A percentile compares a stretch with the other conserved stretches of the same genome.
phyloP scores from a whole-genome alignment of 2,329 filamentous ascomycete species.

The Ophiostoma australiae region DNA sequence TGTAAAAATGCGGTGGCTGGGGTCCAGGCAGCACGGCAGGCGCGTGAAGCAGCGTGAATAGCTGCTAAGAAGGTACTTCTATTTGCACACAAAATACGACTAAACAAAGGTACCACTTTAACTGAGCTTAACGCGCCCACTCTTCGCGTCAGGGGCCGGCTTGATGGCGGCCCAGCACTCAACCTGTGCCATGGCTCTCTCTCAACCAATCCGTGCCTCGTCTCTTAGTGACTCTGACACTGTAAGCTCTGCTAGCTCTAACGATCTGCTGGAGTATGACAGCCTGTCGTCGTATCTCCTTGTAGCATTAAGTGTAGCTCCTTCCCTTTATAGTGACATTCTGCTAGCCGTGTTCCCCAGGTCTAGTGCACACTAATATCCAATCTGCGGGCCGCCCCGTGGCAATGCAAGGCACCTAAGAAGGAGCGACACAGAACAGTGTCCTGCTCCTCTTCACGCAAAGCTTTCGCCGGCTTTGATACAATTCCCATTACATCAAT shows the following conservation, averaged over 20 bases:
- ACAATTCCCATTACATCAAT: not conserved
- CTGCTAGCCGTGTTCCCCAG: not conserved
- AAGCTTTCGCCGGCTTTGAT: not conserved
- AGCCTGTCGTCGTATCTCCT: not conserved
- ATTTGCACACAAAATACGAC: accelerated
- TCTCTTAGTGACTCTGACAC: not conserved
- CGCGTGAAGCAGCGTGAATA: slow-evolving; percentile 16
- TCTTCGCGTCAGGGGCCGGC: slow-evolving; percentile 2
- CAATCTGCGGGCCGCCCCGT: slow-evolving; percentile 18
- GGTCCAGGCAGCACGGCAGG: slow-evolving; percentile 22
- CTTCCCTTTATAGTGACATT: slow-evolving; percentile 4
- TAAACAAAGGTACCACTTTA: slow-evolving; percentile 19
- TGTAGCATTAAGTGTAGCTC: not conserved
- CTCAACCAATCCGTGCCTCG: not conserved
- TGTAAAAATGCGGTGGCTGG: slow-evolving; percentile 26
- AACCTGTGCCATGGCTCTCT: not conserved
- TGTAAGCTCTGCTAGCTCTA: not conserved
- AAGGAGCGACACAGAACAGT: not conserved
- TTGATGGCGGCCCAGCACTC: not conserved
- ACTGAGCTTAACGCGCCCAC: slow-evolving; percentile 9
- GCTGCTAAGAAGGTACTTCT: slow-evolving; percentile 21
- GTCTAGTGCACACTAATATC: slow-evolving; percentile 10
- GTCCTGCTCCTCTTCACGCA: not conserved
- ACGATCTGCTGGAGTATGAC: not conserved
- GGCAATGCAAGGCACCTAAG: not conserved